phyloP scores from a whole-genome alignment of 306 rosid genomes.

The Trifolium pratense region DNA sequence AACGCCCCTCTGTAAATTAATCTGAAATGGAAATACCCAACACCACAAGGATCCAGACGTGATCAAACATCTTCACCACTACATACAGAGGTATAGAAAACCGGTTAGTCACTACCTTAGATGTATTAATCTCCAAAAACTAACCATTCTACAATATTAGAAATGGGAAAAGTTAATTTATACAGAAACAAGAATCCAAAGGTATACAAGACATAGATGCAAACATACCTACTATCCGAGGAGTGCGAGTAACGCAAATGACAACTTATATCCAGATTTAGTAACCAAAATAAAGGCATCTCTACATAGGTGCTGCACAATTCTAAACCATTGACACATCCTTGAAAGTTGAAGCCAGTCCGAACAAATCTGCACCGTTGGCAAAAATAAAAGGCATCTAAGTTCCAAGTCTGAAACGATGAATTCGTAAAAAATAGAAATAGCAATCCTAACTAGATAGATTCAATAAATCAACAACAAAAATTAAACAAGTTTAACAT shows the following conservation, averaged over 20 bases:
- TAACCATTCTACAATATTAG: background rate
- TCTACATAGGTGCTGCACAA: no score
- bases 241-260: background rate
- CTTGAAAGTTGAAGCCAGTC: background rate
- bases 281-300: background rate
- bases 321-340: background rate
- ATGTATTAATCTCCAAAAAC: no score
- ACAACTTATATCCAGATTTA: background rate
- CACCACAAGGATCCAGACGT: no score
- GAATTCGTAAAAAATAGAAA: background rate
- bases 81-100: no score
- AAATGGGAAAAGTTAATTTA: background rate
- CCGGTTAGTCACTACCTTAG: no score
- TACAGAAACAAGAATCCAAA: background rate
- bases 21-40: no score
- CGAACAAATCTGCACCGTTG: background rate
- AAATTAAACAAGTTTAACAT: background rate
- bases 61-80: no score
- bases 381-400: background rate
- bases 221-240: background rate
- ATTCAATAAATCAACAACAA: background rate
- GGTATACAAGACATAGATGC: background rate
- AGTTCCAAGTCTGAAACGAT: background rate
- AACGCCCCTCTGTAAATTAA: no score
- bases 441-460: background rate